phyloP scores from a whole-genome alignment of 75 land plant genomes.

The Selaginella moellendorffii region DNA sequence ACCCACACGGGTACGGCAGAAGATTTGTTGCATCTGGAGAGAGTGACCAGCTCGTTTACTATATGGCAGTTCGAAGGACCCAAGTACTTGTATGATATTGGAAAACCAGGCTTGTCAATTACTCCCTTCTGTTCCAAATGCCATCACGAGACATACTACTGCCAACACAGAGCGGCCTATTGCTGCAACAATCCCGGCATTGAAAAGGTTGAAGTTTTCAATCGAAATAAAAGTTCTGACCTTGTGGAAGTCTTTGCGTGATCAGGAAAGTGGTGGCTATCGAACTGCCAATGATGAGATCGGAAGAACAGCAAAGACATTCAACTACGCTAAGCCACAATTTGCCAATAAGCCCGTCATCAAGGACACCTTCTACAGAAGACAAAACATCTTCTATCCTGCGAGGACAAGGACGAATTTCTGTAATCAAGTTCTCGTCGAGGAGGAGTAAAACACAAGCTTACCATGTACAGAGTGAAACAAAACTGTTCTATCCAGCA shows the following conservation, averaged over 20 bases:
- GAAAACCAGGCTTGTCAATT: constrained; percentile 20
- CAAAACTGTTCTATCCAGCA: no score
- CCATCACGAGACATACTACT: constrained; percentile 29
- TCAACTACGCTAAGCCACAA: constrained; percentile 25
- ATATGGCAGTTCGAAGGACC: constrained; percentile 28
- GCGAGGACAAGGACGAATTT: constrained; percentile 23
- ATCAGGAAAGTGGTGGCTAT: constrained; percentile 20
- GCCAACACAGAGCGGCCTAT: constrained; percentile 24
- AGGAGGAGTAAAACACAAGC: background rate
- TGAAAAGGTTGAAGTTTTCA: constrained; percentile 18
- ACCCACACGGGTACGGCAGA: constrained; percentile 20
- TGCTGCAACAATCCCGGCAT: constrained; percentile 19
- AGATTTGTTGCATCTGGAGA: background rate
- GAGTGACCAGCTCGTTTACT: background rate
- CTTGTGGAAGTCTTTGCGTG: no score
- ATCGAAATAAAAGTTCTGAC: background rate
- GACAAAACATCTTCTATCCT: constrained; percentile 24
- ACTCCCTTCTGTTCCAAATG: constrained; percentile 24
- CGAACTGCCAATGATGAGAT: constrained; percentile 17
- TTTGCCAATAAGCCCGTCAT: constrained; percentile 27
- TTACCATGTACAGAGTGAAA: background rate
- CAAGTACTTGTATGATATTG: constrained; percentile 24
- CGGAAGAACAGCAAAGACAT: constrained; percentile 20
- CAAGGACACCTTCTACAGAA: constrained; percentile 25
- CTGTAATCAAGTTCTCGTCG: constrained; percentile 9